Evolutionary conservation across 768 basidiomycete species (phyloP), one percentile per base, ranked within the genome.

Genomic region (Coprinopsis marcescibilis): DNA sequence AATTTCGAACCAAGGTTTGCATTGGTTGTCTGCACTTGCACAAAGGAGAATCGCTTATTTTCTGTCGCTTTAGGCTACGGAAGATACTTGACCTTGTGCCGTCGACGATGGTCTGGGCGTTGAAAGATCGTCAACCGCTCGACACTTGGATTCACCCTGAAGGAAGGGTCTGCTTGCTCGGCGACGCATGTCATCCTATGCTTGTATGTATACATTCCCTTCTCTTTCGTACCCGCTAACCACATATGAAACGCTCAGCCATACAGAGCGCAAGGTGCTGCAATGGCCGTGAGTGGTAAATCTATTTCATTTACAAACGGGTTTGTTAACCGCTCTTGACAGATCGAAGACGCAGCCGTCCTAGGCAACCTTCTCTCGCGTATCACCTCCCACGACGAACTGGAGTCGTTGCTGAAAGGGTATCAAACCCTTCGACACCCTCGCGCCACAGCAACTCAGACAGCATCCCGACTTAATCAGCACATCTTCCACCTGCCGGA

Each of bases 151-250:
- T 78, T 6, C 74, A 80, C 57, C 52, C 53, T 27, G 59, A 60
- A 14, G 70, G 68, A 2, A 70, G 60, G 20, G 62, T 79, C 1
- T 68, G 60, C 3, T 57, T 80, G 13, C 61, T 80, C 0, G 78
- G 78, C 1, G 79, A 80, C 53, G 68, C 77, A 0, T 77, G 76
- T 38, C 79, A 80, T 56, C 72, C 79, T 1, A 80, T 79, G 73
- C 62, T 78, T 32, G 78, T 79, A 48, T 51, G 76, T 68, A 19
- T 14, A 15, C 11, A 10, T 3, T 15, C 24, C 32, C 10, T 21
- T 10, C n/a, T 12, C 23, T 20, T 13, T 12, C 14, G 25, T 38
- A 15, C 8, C 2, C 19, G 11, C 13, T 10, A 20, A 4, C 14
- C n/a, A 20, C 13, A 15, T 43, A 15, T 36, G 19, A 19, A n/a